Percentiles rank a stretch among this genome's conserved stretches.
Evolutionary conservation across 2,329 filamentous ascomycete genomes (phyloP).

Genomic region (Cytospora schulzeri): DNA sequence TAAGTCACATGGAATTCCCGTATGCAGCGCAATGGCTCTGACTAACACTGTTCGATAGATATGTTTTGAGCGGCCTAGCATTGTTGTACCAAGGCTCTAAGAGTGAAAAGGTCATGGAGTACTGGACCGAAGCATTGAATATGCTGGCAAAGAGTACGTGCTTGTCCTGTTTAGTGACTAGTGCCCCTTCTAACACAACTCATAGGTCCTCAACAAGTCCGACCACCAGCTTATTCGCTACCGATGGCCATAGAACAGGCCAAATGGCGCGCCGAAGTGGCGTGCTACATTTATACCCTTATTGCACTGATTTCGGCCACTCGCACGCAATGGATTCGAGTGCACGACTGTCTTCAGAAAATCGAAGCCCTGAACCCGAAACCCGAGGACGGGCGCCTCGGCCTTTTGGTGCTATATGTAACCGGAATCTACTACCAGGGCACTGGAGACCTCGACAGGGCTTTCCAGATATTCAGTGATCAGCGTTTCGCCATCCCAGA

Average conservation of each 20-base stretch:
- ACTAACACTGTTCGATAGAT: constrained; percentile 41
- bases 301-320: constrained; percentile 70
- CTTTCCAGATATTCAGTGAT: constrained; percentile 67
- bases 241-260: constrained; percentile 59
- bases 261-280: constrained; percentile 66
- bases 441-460: constrained; percentile 69
- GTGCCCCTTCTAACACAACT: constrained; percentile 4
- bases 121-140: constrained; percentile 28
- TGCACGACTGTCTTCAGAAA: constrained; percentile 58
- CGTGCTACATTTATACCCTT: constrained; percentile 71
- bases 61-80: constrained; percentile 57
- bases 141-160: constrained; percentile 26
- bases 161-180: background rate
- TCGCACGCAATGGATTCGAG: constrained; percentile 69
- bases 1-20: constrained; percentile 39
- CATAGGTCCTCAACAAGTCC: constrained; percentile 41
- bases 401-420: constrained; percentile 68
- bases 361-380: constrained; percentile 48
- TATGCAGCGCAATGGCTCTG: background rate
- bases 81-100: constrained; percentile 32
- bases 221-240: constrained; percentile 39
- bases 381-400: constrained; percentile 47
- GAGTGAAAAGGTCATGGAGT: constrained; percentile 26
- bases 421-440: constrained; percentile 76
- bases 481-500: constrained; percentile 57